Evolutionary conservation across 768 basidiomycete species (phyloP), one percentile per base, ranked within the genome.

Genomic region (Lactifluus hygrophoroides): DNA sequence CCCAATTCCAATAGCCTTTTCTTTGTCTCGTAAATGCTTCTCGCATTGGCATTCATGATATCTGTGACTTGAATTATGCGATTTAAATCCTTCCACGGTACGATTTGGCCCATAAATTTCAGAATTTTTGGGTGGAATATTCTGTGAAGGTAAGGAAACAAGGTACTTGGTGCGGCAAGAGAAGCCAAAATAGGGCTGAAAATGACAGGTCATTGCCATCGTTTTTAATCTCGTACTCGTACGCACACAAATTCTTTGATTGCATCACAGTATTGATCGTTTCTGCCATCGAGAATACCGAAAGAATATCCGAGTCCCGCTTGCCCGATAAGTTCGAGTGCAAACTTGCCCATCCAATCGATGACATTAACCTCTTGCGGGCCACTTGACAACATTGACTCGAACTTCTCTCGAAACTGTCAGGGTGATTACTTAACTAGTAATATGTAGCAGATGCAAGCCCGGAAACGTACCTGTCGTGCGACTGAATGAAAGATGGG

Each of bases 11-110:
- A 30, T 1, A 75, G 71, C 25, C 57, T 61, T 55, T 72, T 72
- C 65, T 78, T 79, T 7, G 66, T 63, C 14, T 71, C 62, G 44
- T 71, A 74, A 4, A 80, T 73, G 5, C 69, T 65, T 5, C 65
- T 52, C 3, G 77, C 71, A 2, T 69, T 70, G 1, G 64, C 50
- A 21, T 75, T 61, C 62, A 80, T 69, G 0, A 68, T 63, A 48
- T 74, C 74, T 0, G 72, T 57, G n/a, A 77, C 66, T 11, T 69
- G 67, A 21, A 71, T 67, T 14, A 78, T 30, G 2, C 60, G 51
- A 25, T 72, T 71, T 5, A 76, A 47, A 5, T 58, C 44, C 48
- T 65, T 64, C 52, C 65, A 70, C 2, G 77, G 78, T 13, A 72
- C 51, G 17, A 66, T 34, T 42, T 72, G 63, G 0, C 76, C 64